These are phyloP conservation scores for Globisporangium spinosum DNA, from an alignment of 352 stramenopile species.

Conservation along the genomic window DNA sequence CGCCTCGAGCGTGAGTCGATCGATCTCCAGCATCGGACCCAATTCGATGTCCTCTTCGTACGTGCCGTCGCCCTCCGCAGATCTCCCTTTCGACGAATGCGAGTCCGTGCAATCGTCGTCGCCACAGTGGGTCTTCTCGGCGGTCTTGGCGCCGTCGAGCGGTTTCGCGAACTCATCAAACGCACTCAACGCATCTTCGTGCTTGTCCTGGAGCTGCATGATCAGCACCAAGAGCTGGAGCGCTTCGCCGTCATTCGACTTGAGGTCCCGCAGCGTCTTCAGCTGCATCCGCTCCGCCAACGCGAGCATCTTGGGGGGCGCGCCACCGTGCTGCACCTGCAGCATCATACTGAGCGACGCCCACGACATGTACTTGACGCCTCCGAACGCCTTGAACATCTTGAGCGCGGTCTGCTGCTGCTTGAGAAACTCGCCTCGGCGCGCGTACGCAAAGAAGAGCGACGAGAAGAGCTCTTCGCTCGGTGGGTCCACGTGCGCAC, in stretches of 20 bases:
- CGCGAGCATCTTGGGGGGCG: conserved; percentile 67
- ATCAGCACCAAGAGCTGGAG: conserved; percentile 70
- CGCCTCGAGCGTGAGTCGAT: conserved; percentile 65
- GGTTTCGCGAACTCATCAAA: conserved; percentile 69
- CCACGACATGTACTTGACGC: conserved; percentile 80
- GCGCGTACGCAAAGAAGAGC: conserved; percentile 70
- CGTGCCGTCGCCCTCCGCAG: conserved; percentile 62
- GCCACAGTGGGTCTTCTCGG: conserved; percentile 10
- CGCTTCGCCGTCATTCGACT: conserved; percentile 60
- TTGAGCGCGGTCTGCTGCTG: conserved; percentile 86
- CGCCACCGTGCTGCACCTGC: conserved; percentile 64
- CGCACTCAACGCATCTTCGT: conserved; percentile 52
- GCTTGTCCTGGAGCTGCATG: conserved; percentile 67
- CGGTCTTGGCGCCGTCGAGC: conserved; percentile 16
- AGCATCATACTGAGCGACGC: conserved; percentile 80
- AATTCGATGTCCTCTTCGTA: conserved; percentile 84
- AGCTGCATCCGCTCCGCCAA: conserved; percentile 80
- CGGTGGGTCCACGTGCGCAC: conserved; percentile 35
- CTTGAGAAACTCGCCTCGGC: conserved; percentile 69
- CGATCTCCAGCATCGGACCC: conserved; percentile 78
- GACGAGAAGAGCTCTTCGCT: conserved; percentile 70
- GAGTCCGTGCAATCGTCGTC: conserved; percentile 5
- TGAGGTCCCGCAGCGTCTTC: conserved; percentile 61
- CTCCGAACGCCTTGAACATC: conserved; percentile 79
- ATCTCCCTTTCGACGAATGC: conserved; percentile 35